Conservation (phyloP, 192 early-diverging fungal genomes). For the Linnemannia elongata region DNA sequence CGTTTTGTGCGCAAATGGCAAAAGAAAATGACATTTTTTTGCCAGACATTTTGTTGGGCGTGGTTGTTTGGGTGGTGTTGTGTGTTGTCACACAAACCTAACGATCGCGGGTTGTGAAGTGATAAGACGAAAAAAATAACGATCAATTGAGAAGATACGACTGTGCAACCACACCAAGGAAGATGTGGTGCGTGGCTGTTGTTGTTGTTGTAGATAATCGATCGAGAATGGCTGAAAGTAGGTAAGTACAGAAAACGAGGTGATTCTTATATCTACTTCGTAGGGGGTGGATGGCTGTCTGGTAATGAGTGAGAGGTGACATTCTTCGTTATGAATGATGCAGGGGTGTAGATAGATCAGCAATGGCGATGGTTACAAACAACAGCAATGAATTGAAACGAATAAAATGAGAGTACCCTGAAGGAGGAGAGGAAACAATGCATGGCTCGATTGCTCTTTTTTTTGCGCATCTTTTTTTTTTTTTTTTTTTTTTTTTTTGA, state of each 20-base stretch:
- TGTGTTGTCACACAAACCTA: neutral
- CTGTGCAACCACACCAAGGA: conserved; percentile 1
- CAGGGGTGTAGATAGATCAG: neutral
- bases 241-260: neutral
- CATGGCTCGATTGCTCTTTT: neutral
- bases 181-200: no score
- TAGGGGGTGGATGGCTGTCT: neutral
- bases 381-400: neutral
- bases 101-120: neutral
- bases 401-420: neutral
- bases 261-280: neutral
- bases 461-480: conserved; percentile 4
- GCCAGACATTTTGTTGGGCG: neutral
- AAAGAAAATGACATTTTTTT: no score
- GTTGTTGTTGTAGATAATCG: neutral
- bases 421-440: neutral
- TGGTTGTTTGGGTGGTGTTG: neutral
- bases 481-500: neutral
- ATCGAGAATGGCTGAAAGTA: neutral
- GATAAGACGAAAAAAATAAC: neutral
- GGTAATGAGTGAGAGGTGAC: neutral
- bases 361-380: neutral
- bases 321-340: neutral
- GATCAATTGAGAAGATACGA: neutral
- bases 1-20: no score